Conservation (phyloP, 2,329 filamentous ascomycete species). For the Metarhizium sp. region DNA sequence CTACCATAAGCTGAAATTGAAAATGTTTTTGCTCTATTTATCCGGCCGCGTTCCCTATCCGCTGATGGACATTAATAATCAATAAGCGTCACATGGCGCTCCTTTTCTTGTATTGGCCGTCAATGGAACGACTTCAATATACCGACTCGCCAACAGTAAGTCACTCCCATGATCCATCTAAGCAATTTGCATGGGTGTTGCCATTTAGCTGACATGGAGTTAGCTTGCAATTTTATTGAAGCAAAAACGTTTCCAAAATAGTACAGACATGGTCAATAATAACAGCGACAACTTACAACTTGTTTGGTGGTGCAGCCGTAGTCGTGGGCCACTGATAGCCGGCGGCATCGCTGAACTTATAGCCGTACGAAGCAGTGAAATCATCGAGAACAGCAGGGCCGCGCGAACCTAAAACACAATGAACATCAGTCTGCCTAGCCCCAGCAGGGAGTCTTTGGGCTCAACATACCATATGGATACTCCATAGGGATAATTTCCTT, state of each 20-base stretch:
- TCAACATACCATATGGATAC: conserved; percentile 84
- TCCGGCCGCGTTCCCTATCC: background rate
- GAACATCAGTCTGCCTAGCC: background rate
- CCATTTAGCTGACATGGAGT: background rate
- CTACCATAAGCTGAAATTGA: conserved; percentile 3
- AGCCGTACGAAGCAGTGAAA: conserved; percentile 95
- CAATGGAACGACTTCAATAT: background rate
- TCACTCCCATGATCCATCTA: background rate
- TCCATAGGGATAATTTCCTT: conserved; percentile 99
- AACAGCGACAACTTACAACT: conserved; percentile 55
- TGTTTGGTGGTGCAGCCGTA: conserved; percentile 56
- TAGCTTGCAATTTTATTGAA: background rate
- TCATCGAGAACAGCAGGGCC: conserved; percentile 94
- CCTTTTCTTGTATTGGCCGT: background rate
- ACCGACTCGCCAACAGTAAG: background rate
- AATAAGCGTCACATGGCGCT: background rate
- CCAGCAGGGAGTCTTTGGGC: background rate
- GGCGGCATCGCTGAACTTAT: conserved; percentile 96
- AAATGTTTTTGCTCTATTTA: conserved; percentile 2
- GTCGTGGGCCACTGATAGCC: conserved; percentile 93
- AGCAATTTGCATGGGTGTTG: background rate
- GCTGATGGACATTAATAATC: background rate
- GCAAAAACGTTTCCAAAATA: background rate
- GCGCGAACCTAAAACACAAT: conserved; percentile 68
- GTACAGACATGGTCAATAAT: conserved; percentile 8